Evolutionary conservation across 805 yeast species (phyloP).

Genomic region (Schwanniomyces occidentalis): DNA sequence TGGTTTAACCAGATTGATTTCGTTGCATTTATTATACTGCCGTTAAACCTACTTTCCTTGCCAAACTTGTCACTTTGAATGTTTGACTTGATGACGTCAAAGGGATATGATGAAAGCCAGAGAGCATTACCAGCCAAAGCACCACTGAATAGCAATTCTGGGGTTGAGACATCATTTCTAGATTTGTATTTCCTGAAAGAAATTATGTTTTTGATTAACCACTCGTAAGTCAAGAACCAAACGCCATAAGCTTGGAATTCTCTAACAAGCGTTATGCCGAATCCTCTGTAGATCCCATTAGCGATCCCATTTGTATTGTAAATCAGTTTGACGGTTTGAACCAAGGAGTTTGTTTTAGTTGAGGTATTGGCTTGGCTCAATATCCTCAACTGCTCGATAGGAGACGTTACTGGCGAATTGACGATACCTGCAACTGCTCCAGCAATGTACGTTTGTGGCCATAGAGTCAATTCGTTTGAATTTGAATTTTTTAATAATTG

Average conservation of each 20-base stretch:
- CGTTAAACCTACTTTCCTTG: constrained; percentile 40
- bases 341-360: constrained; percentile 17
- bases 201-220: constrained; percentile 44
- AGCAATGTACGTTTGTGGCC: constrained; percentile 59
- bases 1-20: constrained; percentile 39
- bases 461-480: constrained; percentile 39
- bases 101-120: constrained; percentile 58
- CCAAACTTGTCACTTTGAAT: constrained; percentile 58
- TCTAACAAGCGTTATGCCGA: constrained; percentile 51
- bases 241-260: constrained; percentile 76
- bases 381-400: constrained; percentile 67
- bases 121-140: constrained; percentile 69
- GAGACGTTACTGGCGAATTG: constrained; percentile 62
- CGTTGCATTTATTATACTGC: constrained; percentile 36
- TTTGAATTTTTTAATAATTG: constrained; percentile 41
- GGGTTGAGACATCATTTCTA: constrained; percentile 52
- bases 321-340: constrained; percentile 44
- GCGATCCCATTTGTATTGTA: constrained; percentile 41
- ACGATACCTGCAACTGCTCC: constrained; percentile 69
- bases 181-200: constrained; percentile 32
- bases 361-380: constrained; percentile 52
- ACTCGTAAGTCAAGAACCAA: constrained; percentile 70
- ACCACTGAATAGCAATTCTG: constrained; percentile 56
- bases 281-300: constrained; percentile 57
- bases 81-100: constrained; percentile 53